Evolutionary conservation across 768 basidiomycete species (phyloP).

Genomic region (Tephrocybe sp.): DNA sequence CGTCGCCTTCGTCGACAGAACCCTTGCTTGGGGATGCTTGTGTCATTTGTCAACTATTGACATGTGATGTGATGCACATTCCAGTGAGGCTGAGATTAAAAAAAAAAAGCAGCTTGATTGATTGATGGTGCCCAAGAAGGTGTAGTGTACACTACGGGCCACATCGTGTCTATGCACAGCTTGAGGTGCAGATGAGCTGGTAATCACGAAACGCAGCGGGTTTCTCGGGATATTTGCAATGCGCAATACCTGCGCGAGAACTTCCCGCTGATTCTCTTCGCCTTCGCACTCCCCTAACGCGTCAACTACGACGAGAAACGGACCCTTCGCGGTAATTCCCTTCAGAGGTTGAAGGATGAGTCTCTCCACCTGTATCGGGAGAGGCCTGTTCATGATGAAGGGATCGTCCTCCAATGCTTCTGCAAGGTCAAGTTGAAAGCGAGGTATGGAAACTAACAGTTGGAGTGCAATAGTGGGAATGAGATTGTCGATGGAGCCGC

Average conservation of each 20-base stretch:
- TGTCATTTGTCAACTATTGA: too few relatives aligned
- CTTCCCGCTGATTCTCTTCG: neutral
- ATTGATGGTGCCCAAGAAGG: too few relatives aligned
- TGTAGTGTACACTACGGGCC: too few relatives aligned
- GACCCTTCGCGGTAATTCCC: neutral
- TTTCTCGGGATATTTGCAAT: neutral
- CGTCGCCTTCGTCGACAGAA: too few relatives aligned
- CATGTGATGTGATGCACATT: too few relatives aligned
- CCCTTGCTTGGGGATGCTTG: too few relatives aligned
- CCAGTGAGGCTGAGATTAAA: too few relatives aligned
- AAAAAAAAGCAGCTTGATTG: too few relatives aligned
- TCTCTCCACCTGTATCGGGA: neutral
- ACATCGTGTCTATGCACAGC: too few relatives aligned
- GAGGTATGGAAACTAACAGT: neutral
- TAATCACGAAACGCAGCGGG: neutral
- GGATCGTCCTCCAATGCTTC: neutral
- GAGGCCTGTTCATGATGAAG: neutral
- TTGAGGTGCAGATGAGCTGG: neutral
- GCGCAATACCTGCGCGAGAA: neutral
- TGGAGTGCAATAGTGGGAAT: neutral
- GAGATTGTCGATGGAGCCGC: neutral
- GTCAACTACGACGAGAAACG: neutral
- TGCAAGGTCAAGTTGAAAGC: neutral
- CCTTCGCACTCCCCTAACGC: neutral
- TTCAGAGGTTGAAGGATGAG: neutral